Evolutionary conservation across 176 grass and related monocot genomes (phyloP).

Genomic region (Cenchrus purpureus): DNA sequence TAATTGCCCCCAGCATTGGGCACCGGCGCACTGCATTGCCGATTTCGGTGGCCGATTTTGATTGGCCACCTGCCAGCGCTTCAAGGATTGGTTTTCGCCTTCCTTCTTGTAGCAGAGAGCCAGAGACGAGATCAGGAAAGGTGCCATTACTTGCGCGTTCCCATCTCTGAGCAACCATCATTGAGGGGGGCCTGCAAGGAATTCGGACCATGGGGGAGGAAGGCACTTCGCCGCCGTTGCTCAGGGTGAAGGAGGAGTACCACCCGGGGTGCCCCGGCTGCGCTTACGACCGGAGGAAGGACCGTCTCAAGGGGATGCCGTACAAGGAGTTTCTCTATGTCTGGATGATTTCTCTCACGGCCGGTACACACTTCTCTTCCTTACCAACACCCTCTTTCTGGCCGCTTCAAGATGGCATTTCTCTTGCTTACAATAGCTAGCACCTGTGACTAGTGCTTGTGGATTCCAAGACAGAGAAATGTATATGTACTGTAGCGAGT

Average conservation of each 20-base stretch:
- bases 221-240: constrained; percentile 6
- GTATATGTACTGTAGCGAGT: too few relatives aligned
- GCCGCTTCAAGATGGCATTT: neutral
- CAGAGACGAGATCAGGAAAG: too few relatives aligned
- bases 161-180: neutral
- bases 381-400: neutral
- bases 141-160: neutral
- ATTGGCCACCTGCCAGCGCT: too few relatives aligned
- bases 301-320: constrained; percentile 26
- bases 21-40: neutral
- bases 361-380: constrained; percentile 7
- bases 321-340: constrained; percentile 62
- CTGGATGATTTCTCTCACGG: constrained; percentile 54
- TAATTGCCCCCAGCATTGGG: neutral
- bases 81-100: neutral
- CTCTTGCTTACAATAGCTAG: neutral
- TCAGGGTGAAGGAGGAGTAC: constrained; percentile 38
- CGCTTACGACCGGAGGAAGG: constrained; percentile 34
- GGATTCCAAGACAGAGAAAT: neutral
- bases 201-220: neutral
- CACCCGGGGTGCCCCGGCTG: constrained; percentile 56
- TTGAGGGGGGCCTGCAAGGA: too few relatives aligned
- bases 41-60: too few relatives aligned
- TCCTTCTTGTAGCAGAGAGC: neutral
- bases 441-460: neutral